Evolutionary conservation across 2,329 filamentous ascomycete genomes (phyloP), one percentile per base, ranked within the genome.

Genomic region (Botrytis hyacinthi): DNA sequence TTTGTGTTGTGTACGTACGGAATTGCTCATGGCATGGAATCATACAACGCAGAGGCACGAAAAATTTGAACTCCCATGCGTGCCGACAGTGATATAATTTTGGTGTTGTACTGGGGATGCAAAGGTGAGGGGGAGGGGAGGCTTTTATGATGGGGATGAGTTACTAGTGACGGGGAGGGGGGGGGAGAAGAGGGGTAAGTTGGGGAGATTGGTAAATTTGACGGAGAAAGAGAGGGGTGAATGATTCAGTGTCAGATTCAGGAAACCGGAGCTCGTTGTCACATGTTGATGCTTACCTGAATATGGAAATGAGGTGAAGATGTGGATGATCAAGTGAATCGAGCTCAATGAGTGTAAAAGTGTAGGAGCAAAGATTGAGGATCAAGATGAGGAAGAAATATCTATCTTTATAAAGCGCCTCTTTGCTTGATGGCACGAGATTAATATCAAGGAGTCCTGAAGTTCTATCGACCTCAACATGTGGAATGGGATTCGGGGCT

Each of bases 381-480:
- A 2, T 54, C 6, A 16, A 29, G 51, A 54, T 29, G 10, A 29
- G 26, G 26, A 29, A 57, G n/a, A 16, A 29, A 29, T 57, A 8
- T 29, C 6, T 16, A 29, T 7, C 3, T 29, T 2, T 29, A n/a
- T 57, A 18, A 29, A 57, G 51, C n/a, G 3, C n/a, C 3, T 5
- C 2, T 29, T 57, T 44, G 0, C 7, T 7, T 44, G 18, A 7
- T 48, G 46, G 20, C 4, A 48, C 4, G 9, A 48, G 9, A 48
- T 26, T 48, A 10, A 1, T 48, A 26, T 48, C 46, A 26, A 22
- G 46, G 20, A 10, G 46, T 48, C 46, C 0, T 46, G 44, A 42
- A 40, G 0, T 14, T 14, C 3, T 4, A 14, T 4, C 2, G 1
- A 12, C 2, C 2, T 14, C 40, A 14, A 40, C 40, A 42, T 42